phyloP scores from a whole-genome alignment of 2,329 filamentous ascomycete species.

The Mariannaea elegans region DNA sequence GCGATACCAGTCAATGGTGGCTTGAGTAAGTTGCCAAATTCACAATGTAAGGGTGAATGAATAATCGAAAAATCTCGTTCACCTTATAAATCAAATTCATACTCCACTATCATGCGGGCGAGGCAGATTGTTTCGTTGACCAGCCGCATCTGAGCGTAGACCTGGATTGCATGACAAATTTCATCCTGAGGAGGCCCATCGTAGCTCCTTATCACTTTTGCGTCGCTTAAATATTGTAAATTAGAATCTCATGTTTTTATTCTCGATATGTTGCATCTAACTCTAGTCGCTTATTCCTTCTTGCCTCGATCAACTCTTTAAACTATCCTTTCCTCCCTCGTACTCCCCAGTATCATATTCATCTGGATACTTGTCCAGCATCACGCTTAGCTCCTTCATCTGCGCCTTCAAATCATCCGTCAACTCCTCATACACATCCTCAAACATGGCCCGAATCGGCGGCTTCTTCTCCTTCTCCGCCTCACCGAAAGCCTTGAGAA shows the following conservation, averaged over 20 bases:
- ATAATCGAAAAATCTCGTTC: neutral
- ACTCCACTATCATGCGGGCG: neutral
- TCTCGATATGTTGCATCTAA: no score
- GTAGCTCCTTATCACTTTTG: neutral
- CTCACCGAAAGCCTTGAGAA: constrained; percentile 84
- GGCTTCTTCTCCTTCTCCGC: constrained; percentile 87
- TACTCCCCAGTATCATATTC: constrained; percentile 87
- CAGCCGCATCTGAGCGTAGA: constrained; percentile 8
- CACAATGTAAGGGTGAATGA: no score
- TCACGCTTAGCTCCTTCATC: constrained; percentile 74
- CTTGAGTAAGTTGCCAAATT: no score
- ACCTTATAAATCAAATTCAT: neutral
- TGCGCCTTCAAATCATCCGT: constrained; percentile 82
- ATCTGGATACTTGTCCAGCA: constrained; percentile 85
- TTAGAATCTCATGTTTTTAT: neutral
- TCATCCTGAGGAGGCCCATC: neutral
- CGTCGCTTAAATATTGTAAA: neutral
- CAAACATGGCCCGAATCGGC: constrained; percentile 76
- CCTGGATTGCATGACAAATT: constrained; percentile 5
- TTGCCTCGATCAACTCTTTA: constrained; percentile 51
- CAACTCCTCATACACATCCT: constrained; percentile 88
- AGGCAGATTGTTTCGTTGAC: neutral
- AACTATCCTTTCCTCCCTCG: constrained; percentile 75
- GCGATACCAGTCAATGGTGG: no score
- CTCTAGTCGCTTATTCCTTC: neutral